Evolutionary conservation across 306 rosid species (phyloP).

Genomic region (Arachis stenosperma): DNA sequence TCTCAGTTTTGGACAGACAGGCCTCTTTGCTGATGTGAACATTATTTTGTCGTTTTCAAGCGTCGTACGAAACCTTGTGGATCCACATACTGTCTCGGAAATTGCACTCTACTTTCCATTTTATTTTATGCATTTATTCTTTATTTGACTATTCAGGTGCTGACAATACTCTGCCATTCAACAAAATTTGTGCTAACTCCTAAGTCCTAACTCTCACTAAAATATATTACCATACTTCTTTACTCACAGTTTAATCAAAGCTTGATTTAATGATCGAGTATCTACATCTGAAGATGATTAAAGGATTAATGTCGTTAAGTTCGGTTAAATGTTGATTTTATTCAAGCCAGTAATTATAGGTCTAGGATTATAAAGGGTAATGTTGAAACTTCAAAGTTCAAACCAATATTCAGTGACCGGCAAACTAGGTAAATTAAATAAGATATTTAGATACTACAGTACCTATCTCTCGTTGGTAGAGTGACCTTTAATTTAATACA

Average conservation of each 20-base stretch:
- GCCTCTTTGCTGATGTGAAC: slow-evolving; percentile 24
- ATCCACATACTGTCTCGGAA: slow-evolving; percentile 15
- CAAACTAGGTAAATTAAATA: not conserved
- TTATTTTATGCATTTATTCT: not conserved
- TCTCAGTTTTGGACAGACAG: slow-evolving; percentile 2
- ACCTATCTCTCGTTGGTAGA: not conserved
- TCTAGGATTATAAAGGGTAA: not conserved
- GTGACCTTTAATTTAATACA: not conserved
- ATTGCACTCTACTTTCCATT: not conserved
- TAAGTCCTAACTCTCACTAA: no score
- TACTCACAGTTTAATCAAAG: no score
- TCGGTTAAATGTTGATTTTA: no score
- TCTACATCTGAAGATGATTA: no score
- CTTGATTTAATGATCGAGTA: no score
- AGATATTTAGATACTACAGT: no score
- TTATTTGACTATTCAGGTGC: not conserved
- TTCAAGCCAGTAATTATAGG: not conserved
- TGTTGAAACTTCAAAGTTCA: not conserved
- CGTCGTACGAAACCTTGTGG: slow-evolving; percentile 14
- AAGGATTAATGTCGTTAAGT: no score
- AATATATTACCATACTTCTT: no score
- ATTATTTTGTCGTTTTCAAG: slow-evolving; percentile 40
- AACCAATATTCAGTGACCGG: not conserved
- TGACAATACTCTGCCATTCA: no score
- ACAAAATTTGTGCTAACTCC: no score